Percentiles rank a stretch among this genome's conserved stretches.
phyloP scores from a whole-genome alignment of 495 filamentous ascomycete genomes.

The Penicilliopsis zonata region DNA sequence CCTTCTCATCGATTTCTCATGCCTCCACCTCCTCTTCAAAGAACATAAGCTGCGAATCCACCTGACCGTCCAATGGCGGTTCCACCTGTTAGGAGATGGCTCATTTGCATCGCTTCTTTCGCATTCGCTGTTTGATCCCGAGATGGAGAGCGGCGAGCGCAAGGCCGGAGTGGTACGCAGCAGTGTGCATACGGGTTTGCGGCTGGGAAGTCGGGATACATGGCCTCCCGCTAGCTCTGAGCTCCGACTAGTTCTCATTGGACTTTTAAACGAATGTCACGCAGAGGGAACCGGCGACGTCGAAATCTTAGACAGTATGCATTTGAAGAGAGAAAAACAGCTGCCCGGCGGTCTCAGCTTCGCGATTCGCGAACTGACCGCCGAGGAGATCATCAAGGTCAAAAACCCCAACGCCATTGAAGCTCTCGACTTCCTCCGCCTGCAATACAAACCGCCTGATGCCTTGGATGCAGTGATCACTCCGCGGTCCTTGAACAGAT shows the following conservation, averaged over 20 bases:
- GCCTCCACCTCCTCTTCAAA: constrained; percentile 69
- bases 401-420: constrained; percentile 69
- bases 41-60: constrained; percentile 64
- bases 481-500: constrained; percentile 51
- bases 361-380: constrained; percentile 66
- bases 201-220: constrained; percentile 58
- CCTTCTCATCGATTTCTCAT: constrained; percentile 60
- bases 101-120: constrained; percentile 68
- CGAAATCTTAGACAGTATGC: constrained; percentile 9
- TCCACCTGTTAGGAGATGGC: constrained; percentile 75
- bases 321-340: constrained; percentile 27
- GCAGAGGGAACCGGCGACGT: constrained; percentile 14
- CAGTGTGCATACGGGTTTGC: constrained; percentile 67
- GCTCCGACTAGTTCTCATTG: constrained; percentile 76
- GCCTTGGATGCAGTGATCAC: constrained; percentile 66
- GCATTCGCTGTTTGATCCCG: constrained; percentile 74
- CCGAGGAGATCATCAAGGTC: constrained; percentile 63
- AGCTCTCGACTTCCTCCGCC: constrained; percentile 79
- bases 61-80: constrained; percentile 62
- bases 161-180: constrained; percentile 52
- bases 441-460: constrained; percentile 71
- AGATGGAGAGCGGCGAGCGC: constrained; percentile 70
- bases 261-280: constrained; percentile 69
- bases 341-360: constrained; percentile 80
- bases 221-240: constrained; percentile 96